phyloP scores from a whole-genome alignment of 768 basidiomycete species.

The Podaxis sp. region DNA sequence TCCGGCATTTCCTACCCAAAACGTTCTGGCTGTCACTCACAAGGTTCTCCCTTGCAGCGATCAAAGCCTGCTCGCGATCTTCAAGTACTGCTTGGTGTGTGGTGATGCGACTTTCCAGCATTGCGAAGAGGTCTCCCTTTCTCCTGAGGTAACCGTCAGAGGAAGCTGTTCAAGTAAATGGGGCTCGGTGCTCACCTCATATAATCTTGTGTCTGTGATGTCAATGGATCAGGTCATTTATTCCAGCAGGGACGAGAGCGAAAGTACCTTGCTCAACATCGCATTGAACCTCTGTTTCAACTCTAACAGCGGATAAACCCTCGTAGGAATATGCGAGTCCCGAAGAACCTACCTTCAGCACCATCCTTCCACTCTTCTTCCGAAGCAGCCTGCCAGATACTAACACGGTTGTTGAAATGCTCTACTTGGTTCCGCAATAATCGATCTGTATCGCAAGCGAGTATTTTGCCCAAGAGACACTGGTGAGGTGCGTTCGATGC shows the following conservation, averaged over 20 bases:
- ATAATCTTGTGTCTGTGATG: neutral
- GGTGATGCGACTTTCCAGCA: neutral
- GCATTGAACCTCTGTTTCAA: neutral
- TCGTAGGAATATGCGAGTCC: too few relatives aligned
- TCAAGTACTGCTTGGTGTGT: neutral
- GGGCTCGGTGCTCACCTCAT: neutral
- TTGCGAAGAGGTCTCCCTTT: neutral
- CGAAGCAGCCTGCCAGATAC: slow-evolving; percentile 5
- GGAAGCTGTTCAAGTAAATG: neutral
- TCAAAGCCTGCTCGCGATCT: slow-evolving; percentile 1
- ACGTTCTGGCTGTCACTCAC: slow-evolving; percentile 3
- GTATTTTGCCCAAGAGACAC: neutral
- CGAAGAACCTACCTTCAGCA: neutral
- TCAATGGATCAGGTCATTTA: neutral
- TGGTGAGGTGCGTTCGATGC: neutral
- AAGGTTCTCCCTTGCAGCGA: neutral
- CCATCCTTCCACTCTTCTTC: slow-evolving; percentile 10
- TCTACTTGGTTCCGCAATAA: neutral
- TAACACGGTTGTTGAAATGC: slow-evolving; percentile 1
- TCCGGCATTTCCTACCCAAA: neutral
- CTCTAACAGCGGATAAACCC: neutral
- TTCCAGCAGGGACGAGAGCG: neutral
- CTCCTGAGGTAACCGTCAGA: neutral
- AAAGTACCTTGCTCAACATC: slow-evolving; percentile 1
- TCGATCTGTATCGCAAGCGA: neutral